phyloP scores from a whole-genome alignment of 2,329 filamentous ascomycete species.

The Xylaria multiplex region DNA sequence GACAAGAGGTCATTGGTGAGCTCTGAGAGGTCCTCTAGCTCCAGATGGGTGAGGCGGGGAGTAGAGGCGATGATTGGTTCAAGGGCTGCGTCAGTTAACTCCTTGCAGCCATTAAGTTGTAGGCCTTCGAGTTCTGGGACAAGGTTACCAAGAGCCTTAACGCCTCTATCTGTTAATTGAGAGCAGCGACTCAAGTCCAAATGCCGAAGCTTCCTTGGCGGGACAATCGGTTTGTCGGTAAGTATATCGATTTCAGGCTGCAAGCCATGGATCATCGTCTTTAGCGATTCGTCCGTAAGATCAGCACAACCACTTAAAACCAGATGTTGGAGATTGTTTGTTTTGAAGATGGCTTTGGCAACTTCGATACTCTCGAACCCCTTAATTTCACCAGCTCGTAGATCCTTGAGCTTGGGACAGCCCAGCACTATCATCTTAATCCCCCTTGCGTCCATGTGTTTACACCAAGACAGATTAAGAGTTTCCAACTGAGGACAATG shows the following conservation, averaged over 20 bases:
- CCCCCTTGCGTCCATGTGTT: conserved; percentile 81
- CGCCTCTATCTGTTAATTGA: conserved; percentile 75
- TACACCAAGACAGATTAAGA: conserved; percentile 94
- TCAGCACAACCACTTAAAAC: conserved; percentile 83
- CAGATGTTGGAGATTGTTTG: conserved; percentile 84
- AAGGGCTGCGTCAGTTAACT: conserved; percentile 78
- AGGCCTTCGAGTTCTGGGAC: conserved; percentile 84
- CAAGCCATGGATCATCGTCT: conserved; percentile 77
- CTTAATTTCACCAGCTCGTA: conserved; percentile 82
- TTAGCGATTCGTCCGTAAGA: conserved; percentile 78
- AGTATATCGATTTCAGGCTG: conserved; percentile 84
- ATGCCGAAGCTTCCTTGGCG: conserved; percentile 81
- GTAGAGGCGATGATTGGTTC: conserved; percentile 77
- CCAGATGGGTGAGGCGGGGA: conserved; percentile 83
- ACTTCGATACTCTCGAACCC: conserved; percentile 81
- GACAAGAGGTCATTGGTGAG: conserved; percentile 79
- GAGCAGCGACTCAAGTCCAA: conserved; percentile 85
- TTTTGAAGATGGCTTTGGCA: conserved; percentile 77
- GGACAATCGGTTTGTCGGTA: conserved; percentile 78
- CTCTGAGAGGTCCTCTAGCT: conserved; percentile 84
- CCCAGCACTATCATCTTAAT: conserved; percentile 76
- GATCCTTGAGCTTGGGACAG: conserved; percentile 78
- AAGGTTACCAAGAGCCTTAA: conserved; percentile 77
- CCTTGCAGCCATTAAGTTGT: conserved; percentile 80
- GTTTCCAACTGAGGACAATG: conserved; percentile 84